These are phyloP conservation scores for Chlorella variabilis DNA, from an alignment of 163 green algal genomes.

Conservation along the genomic window DNA sequence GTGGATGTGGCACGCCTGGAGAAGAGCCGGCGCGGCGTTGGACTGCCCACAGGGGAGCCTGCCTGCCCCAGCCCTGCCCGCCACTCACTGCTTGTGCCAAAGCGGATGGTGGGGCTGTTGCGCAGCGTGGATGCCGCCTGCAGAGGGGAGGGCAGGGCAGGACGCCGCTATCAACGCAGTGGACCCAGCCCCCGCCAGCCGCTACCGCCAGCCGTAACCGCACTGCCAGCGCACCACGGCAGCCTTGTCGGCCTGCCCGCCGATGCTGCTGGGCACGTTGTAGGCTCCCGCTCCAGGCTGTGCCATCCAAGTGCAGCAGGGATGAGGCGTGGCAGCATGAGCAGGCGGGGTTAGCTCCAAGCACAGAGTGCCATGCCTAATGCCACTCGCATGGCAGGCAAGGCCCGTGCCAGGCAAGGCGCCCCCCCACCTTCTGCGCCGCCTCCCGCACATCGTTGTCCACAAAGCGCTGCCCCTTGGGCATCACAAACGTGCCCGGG, in stretches of 20 bases:
- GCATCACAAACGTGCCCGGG: conserved; percentile 26
- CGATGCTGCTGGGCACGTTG: conserved; percentile 29
- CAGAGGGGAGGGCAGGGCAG: no score
- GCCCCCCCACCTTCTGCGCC: conserved; percentile 5
- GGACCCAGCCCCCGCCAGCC: no score
- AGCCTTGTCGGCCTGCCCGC: background rate
- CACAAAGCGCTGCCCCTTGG: conserved; percentile 21
- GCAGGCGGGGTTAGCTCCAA: background rate
- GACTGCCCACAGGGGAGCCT: no score
- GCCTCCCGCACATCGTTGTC: conserved; percentile 35
- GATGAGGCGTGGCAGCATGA: no score
- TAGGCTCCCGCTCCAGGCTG: conserved; percentile 33
- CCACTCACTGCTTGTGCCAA: no score
- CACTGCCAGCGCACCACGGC: background rate
- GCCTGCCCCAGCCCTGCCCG: no score
- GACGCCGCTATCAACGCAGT: no score
- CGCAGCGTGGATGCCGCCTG: conserved; percentile 12
- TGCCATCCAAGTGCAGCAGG: no score
- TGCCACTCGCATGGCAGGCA: background rate
- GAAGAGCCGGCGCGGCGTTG: no score
- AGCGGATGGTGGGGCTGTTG: conserved; percentile 41
- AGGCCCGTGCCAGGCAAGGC: background rate
- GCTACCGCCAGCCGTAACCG: no score
- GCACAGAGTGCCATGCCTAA: background rate
- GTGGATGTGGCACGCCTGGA: no score